Conservation (phyloP, 176 grass and related monocot genomes). For the Pontederia paniculata region DNA sequence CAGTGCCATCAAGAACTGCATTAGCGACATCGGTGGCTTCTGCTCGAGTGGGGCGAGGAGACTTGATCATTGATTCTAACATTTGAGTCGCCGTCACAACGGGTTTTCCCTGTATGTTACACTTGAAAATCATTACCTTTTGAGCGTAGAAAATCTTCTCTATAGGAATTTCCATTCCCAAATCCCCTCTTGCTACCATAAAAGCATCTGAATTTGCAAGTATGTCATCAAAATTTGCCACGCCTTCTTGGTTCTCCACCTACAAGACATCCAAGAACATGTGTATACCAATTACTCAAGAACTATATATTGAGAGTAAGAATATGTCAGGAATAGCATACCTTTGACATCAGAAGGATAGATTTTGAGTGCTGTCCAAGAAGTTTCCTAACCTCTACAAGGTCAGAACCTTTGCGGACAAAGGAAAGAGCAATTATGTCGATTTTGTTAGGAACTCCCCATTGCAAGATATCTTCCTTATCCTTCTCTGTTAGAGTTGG, state of each 20-base stretch:
- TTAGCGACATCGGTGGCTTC: constrained; percentile 85
- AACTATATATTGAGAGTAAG: not conserved
- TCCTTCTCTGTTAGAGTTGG: constrained; percentile 83
- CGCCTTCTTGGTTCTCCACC: constrained; percentile 88
- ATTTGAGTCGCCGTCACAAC: constrained; percentile 90
- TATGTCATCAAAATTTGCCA: constrained; percentile 84
- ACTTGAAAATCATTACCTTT: constrained; percentile 90
- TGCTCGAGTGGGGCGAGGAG: constrained; percentile 64
- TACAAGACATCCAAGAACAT: constrained; percentile 7
- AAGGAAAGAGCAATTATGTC: constrained; percentile 86
- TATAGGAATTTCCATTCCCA: constrained; percentile 89
- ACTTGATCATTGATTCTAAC: constrained; percentile 94
- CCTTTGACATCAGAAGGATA: constrained; percentile 82
- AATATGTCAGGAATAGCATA: constrained; percentile 23
- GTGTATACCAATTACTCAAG: not conserved
- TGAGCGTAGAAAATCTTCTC: constrained; percentile 87
- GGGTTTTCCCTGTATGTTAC: constrained; percentile 72
- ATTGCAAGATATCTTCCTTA: constrained; percentile 66
- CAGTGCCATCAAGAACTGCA: constrained; percentile 74
- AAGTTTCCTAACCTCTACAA: constrained; percentile 53
- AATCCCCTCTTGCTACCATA: constrained; percentile 74
- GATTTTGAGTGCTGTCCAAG: constrained; percentile 61
- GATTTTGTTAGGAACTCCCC: constrained; percentile 76
- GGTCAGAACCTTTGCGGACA: constrained; percentile 73
- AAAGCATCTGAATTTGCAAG: constrained; percentile 76